Conservation (phyloP, 2,329 filamentous ascomycete species). For the Penicillium sclerotigenum region DNA sequence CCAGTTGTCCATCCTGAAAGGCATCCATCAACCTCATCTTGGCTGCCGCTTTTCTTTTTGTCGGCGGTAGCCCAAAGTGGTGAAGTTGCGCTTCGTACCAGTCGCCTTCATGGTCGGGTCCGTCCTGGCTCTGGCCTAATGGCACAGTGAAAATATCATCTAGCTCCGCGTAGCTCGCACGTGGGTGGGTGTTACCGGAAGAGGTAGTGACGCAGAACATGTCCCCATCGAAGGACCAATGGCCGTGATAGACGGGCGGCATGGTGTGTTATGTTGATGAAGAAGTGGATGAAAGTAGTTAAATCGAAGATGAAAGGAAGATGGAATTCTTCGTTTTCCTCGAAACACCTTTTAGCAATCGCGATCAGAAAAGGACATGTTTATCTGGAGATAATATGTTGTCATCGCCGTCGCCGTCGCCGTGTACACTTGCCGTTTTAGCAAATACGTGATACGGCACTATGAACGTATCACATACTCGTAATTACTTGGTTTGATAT, state of each 20-base stretch:
- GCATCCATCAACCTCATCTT: conserved; percentile 60
- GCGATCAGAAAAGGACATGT: neutral
- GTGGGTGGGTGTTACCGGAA: conserved; percentile 43
- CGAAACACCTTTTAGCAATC: neutral
- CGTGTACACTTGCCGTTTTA: neutral
- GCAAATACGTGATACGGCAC: neutral
- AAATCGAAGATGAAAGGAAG: neutral
- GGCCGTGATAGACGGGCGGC: conserved; percentile 33
- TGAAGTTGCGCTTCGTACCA: conserved; percentile 63
- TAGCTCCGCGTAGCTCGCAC: conserved; percentile 46
- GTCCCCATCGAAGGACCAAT: conserved; percentile 45
- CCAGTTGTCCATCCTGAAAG: conserved; percentile 48
- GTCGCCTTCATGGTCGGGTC: conserved; percentile 54
- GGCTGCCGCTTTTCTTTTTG: conserved; percentile 57
- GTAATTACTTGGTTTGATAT: neutral
- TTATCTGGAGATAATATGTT: neutral
- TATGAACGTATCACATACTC: neutral
- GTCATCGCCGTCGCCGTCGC: no score
- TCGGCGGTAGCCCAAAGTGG: conserved; percentile 59
- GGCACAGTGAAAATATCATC: conserved; percentile 40
- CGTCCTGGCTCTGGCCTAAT: neutral
- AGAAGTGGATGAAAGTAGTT: neutral
- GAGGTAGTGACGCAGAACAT: conserved; percentile 48
- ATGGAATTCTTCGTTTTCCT: neutral
- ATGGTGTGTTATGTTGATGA: neutral